phyloP scores from a whole-genome alignment of 192 early-diverging fungal genomes.

The Spizellomyces sp. region DNA sequence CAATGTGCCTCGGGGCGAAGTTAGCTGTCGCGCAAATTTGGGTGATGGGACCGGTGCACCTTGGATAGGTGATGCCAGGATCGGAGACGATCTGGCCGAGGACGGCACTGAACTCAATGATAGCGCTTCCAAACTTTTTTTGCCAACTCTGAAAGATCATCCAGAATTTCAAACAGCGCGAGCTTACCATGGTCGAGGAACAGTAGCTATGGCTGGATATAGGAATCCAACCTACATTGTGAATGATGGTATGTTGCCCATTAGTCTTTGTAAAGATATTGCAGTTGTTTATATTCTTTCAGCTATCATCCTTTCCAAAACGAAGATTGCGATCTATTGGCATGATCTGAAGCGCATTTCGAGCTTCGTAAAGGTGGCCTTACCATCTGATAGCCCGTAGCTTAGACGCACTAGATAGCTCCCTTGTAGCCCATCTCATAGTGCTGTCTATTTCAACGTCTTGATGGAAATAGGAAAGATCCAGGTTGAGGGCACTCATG shows the following conservation, averaged over 20 bases:
- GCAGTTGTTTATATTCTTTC: conserved; percentile 34
- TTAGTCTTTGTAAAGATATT: neutral
- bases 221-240: conserved; percentile 22
- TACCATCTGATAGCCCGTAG: neutral
- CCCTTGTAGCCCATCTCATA: too few species aligned
- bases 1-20: conserved; percentile 42
- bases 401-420: too few species aligned
- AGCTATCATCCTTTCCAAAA: neutral
- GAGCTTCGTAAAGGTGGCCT: conserved; percentile 17
- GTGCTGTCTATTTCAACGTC: too few species aligned
- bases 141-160: too few species aligned
- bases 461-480: too few species aligned
- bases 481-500: too few species aligned
- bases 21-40: conserved; percentile 17
- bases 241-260: too few species aligned
- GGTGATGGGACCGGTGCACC: conserved; percentile 4
- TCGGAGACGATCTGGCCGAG: neutral
- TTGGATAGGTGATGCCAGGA: neutral
- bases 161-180: conserved; percentile 9
- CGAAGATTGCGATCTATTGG: conserved; percentile 37
- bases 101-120: neutral
- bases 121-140: too few species aligned
- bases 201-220: conserved; percentile 38
- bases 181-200: conserved; percentile 32
- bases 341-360: conserved; percentile 25